Evolutionary conservation across 2,329 filamentous ascomycete species (phyloP).

Genomic region (Cadophora sp.): DNA sequence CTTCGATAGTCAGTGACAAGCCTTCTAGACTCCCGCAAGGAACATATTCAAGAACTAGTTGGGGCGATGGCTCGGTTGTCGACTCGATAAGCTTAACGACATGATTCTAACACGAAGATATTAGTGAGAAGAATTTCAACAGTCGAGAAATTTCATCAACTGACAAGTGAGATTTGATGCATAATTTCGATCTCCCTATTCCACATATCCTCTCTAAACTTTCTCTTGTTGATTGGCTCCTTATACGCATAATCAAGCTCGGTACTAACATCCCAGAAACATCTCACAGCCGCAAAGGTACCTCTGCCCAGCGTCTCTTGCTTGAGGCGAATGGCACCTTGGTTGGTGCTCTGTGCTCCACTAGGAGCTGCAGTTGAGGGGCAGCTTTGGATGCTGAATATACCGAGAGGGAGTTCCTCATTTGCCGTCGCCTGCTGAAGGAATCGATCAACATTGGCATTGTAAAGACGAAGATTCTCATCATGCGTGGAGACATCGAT

Average conservation of each 20-base stretch:
- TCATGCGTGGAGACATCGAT: conserved; percentile 22
- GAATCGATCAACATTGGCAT: conserved; percentile 26
- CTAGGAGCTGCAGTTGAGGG: conserved; percentile 16
- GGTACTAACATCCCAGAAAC: conserved; percentile 32
- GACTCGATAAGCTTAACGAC: conserved; percentile 23
- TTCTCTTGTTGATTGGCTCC: conserved; percentile 27
- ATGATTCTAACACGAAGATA: conserved; percentile 26
- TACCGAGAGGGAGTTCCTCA: too few species aligned
- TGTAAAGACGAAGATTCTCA: conserved; percentile 18
- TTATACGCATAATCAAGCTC: conserved; percentile 35
- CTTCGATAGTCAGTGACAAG: conserved; percentile 15
- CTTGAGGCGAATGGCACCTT: conserved; percentile 21
- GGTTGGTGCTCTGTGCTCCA: conserved; percentile 4
- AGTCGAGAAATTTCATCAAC: background rate
- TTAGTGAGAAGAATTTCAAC: background rate
- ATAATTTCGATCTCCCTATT: conserved; percentile 37
- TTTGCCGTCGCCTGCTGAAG: conserved; percentile 9
- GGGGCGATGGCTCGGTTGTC: conserved; percentile 18
- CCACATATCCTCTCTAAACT: conserved; percentile 26
- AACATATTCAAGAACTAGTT: conserved; percentile 32
- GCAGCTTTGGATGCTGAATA: background rate
- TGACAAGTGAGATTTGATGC: conserved; percentile 34
- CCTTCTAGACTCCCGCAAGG: conserved; percentile 28
- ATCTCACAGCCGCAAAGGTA: conserved; percentile 24
- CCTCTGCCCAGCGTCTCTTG: conserved; percentile 22